Conservation (phyloP, 1,139 yeast species). For the Saccharomyces hybrid region DNA sequence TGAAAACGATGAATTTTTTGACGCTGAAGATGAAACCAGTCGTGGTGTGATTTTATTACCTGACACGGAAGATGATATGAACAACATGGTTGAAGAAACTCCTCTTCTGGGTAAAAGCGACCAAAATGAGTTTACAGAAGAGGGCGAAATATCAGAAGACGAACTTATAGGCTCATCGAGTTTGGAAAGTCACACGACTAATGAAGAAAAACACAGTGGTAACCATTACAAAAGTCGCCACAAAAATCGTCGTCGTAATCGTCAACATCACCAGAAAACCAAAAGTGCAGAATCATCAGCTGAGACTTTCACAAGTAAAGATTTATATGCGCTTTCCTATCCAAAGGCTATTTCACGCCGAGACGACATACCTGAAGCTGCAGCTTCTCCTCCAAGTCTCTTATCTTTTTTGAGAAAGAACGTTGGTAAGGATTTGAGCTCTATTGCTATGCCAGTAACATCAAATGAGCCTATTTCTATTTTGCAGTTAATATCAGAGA, state of each 20-base stretch:
- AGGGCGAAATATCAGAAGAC: neutral
- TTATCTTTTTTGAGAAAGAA: constrained; percentile 75
- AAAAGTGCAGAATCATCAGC: neutral
- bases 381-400: constrained; percentile 71
- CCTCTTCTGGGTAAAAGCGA: neutral
- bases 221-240: neutral
- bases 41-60: constrained; percentile 29
- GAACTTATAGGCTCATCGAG: neutral
- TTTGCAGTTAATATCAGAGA: constrained; percentile 70
- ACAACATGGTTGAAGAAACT: constrained; percentile 12
- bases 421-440: constrained; percentile 82
- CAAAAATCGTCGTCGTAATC: neutral
- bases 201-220: neutral
- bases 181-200: neutral
- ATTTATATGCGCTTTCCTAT: constrained; percentile 59
- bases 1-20: constrained; percentile 29
- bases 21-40: constrained; percentile 27
- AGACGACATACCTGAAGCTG: constrained; percentile 51
- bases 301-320: constrained; percentile 10
- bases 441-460: constrained; percentile 90
- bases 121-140: neutral
- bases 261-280: neutral
- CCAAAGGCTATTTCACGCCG: constrained; percentile 44
- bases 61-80: constrained; percentile 25
- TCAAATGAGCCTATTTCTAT: constrained; percentile 85